Evolutionary conservation across 2,329 filamentous ascomycete genomes (phyloP), one percentile per base, ranked within the genome.

Genomic region (Mycocentrospora acerina): DNA sequence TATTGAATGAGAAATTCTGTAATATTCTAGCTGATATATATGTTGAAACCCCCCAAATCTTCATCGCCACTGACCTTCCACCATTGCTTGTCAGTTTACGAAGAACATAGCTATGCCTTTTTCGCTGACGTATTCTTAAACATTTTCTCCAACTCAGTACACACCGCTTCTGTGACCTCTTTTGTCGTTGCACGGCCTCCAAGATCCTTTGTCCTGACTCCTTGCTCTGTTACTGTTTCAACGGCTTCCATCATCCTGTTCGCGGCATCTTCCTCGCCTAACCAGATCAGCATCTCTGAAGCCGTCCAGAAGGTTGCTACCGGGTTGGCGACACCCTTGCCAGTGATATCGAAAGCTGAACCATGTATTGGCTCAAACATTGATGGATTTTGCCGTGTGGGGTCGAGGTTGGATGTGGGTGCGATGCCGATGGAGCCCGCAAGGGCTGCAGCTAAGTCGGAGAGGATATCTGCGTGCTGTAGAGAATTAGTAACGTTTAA

Each of bases 391-490:
- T 75, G 57, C 12, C 78, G 69, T 1, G 77, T 81, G 1, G 83
- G 83, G 48, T 87, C 83, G 1, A 87, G 69, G 4, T 32, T 42
- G 22, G 44, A 35, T 35, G 83, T 86, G 3, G 84, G 83, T 3
- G 84, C 84, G 41, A 88, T 86, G 7, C 85, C 83, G 44, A 88
- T 87, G 2, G 78, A 83, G 0, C 84, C 84, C 3, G 83, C 83
- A 6, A 87, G 69, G 0, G 83, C 82, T 11, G 85, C 83, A 5
- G 83, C 85, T 14, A 88, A 71, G 54, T 88, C 84, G 1, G 82
- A 85, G 4, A 88, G 74, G 33, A 87, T 86, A 49, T 87, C 83
- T 3, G 82, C 82, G 30, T 69, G 65, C 54, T 66, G 30, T 3
- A n/a, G 5, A 48, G 37, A 15, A 4, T 7, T 24, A 27, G 25